A percentile compares a stretch with the other conserved stretches of the same genome.
Conservation (phyloP, 805 yeast genomes). For the Pichia cabralensis region DNA sequence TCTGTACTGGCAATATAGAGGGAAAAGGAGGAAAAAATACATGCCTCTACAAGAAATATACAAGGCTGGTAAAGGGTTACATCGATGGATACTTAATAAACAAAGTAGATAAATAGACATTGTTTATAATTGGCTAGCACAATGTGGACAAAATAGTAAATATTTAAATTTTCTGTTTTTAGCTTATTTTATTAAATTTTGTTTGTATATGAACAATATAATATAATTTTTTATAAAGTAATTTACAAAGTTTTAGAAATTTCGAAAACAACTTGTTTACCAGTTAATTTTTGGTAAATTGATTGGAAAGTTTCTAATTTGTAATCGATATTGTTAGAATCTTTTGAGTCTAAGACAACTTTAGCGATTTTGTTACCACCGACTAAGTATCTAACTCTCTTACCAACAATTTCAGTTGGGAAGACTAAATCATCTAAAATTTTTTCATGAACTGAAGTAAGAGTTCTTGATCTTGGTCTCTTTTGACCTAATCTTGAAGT, state of each 20-base stretch:
- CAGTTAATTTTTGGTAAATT: constrained; percentile 96
- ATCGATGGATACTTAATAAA: too few relatives aligned
- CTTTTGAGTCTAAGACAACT: constrained; percentile 96
- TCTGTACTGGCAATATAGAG: too few relatives aligned
- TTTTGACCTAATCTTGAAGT: constrained; percentile 88
- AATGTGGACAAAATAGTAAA: too few relatives aligned
- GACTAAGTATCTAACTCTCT: constrained; percentile 97
- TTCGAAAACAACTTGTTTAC: constrained; percentile 99
- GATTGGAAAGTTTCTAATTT: constrained; percentile 99
- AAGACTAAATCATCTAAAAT: constrained; percentile 97
- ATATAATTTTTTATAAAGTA: constrained; percentile 5
- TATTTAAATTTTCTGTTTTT: too few relatives aligned
- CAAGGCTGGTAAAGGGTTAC: too few relatives aligned
- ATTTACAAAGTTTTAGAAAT: constrained; percentile 44
- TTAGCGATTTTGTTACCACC: constrained; percentile 99
- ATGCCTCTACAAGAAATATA: too few relatives aligned
- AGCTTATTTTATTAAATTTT: constrained; percentile 4
- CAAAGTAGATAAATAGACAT: too few relatives aligned
- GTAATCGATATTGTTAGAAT: constrained; percentile 93
- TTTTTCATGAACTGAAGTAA: constrained; percentile 97
- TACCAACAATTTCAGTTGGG: constrained; percentile 99
- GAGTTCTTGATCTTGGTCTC: constrained; percentile 99
- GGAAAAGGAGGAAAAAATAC: too few relatives aligned
- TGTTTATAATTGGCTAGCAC: too few relatives aligned
- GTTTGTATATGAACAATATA: too few relatives aligned